These are phyloP conservation scores for Penicillium sp. DNA, from an alignment of 2,329 filamentous ascomycete species.

Conservation along the genomic window DNA sequence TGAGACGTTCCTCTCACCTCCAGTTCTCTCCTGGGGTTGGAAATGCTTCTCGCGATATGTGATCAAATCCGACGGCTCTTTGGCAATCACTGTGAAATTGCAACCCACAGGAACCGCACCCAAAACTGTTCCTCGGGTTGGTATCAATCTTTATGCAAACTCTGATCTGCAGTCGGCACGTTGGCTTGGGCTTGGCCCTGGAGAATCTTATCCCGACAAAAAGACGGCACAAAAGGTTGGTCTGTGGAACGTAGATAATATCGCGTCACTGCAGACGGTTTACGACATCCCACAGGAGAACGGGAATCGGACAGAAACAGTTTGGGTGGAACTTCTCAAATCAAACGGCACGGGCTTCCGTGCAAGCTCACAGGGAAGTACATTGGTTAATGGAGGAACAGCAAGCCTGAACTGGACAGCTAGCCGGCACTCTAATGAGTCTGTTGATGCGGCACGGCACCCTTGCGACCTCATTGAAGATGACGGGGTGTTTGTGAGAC, in stretches of 20 bases:
- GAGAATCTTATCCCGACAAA: conserved; percentile 30
- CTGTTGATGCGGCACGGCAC: conserved; percentile 4
- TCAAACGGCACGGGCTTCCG: conserved; percentile 9
- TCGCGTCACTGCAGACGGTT: conserved; percentile 20
- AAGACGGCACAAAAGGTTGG: conserved; percentile 23
- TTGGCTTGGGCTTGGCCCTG: conserved; percentile 30
- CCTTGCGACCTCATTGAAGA: conserved; percentile 5
- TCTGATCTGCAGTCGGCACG: conserved; percentile 12
- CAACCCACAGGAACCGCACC: conserved; percentile 18
- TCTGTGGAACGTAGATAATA: conserved; percentile 16
- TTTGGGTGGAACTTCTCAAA: conserved; percentile 19
- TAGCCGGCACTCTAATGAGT: conserved; percentile 6
- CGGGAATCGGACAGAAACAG: conserved; percentile 25
- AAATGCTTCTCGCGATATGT: conserved; percentile 14
- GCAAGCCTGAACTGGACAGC: conserved; percentile 6
- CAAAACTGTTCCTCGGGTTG: conserved; percentile 16
- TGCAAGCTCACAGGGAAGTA: neutral
- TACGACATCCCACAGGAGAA: conserved; percentile 32
- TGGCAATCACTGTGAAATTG: conserved; percentile 12
- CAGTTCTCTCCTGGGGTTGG: conserved; percentile 27
- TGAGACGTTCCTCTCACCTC: conserved; percentile 20
- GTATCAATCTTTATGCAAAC: conserved; percentile 18
- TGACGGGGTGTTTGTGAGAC: conserved; percentile 3
- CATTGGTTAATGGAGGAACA: neutral
- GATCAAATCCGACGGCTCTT: conserved; percentile 11